Evolutionary conservation across 352 stramenopile species (phyloP).

Genomic region (Globisporangium cylindrosporum): DNA sequence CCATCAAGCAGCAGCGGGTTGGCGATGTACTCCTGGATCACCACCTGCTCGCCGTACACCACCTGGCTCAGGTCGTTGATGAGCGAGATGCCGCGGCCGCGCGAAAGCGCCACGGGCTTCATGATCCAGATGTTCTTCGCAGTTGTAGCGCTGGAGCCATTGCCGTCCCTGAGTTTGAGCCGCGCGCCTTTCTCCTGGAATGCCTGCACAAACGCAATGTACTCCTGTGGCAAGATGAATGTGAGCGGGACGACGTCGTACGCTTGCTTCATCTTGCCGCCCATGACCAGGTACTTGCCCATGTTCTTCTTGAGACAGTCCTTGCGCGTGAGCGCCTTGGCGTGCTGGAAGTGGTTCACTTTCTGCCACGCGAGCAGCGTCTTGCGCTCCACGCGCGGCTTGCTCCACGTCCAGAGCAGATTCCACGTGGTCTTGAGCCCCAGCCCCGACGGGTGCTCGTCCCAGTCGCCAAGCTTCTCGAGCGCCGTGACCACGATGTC

Average conservation of each 20-base stretch:
- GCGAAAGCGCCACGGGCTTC: slow-evolving; percentile 90
- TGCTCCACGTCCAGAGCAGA: slow-evolving; percentile 90
- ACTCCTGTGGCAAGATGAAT: slow-evolving; percentile 93
- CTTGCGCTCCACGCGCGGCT: slow-evolving; percentile 76
- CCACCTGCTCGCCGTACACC: slow-evolving; percentile 84
- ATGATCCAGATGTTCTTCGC: slow-evolving; percentile 92
- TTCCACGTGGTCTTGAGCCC: slow-evolving; percentile 91
- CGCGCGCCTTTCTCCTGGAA: slow-evolving; percentile 57
- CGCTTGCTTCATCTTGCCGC: slow-evolving; percentile 46
- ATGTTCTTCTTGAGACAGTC: slow-evolving; percentile 91
- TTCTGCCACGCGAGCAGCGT: slow-evolving; percentile 91
- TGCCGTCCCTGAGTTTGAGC: slow-evolving; percentile 13
- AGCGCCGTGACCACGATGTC: slow-evolving; percentile 78
- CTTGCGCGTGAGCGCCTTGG: slow-evolving; percentile 90
- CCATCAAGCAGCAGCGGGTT: slow-evolving; percentile 86
- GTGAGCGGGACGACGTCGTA: slow-evolving; percentile 92
- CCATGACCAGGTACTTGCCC: slow-evolving; percentile 55
- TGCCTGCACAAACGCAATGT: slow-evolving; percentile 84
- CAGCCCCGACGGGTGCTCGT: slow-evolving; percentile 71
- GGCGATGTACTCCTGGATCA: slow-evolving; percentile 90
- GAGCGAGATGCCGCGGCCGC: slow-evolving; percentile 91
- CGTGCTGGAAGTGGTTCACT: slow-evolving; percentile 93
- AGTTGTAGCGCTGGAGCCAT: background rate
- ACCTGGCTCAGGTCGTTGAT: slow-evolving; percentile 87
- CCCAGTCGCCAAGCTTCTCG: slow-evolving; percentile 55